These are phyloP conservation scores for Opeltia flavorubescens DNA, from an alignment of 495 filamentous ascomycete genomes.

Conservation along the genomic window DNA sequence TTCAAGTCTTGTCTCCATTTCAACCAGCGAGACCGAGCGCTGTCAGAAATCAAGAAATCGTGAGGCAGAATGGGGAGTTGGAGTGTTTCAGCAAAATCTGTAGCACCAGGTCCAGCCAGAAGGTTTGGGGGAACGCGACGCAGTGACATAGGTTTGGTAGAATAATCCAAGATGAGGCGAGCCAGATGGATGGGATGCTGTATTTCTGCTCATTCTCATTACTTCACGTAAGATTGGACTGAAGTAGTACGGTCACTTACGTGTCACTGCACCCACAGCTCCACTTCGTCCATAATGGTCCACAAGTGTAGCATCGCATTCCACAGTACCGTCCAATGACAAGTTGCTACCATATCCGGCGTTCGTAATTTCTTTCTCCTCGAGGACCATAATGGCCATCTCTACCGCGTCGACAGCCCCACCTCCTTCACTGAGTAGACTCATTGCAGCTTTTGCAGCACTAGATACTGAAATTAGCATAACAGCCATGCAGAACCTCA, in stretches of 20 bases:
- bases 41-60: constrained; percentile 60
- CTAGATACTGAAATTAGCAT: constrained; percentile 28
- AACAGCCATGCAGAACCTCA: constrained; percentile 3
- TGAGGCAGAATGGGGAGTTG: constrained; percentile 54
- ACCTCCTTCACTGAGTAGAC: constrained; percentile 59
- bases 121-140: constrained; percentile 86
- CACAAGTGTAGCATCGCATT: constrained; percentile 86
- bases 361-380: constrained; percentile 92
- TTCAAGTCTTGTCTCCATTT: constrained; percentile 66
- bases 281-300: constrained; percentile 86
- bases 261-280: constrained; percentile 75
- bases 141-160: constrained; percentile 57
- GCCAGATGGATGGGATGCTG: constrained; percentile 86
- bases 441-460: constrained; percentile 68
- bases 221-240: background rate
- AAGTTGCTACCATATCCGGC: constrained; percentile 92
- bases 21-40: constrained; percentile 56
- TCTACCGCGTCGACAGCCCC: constrained; percentile 85
- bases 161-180: constrained; percentile 63
- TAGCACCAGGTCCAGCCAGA: constrained; percentile 71
- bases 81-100: constrained; percentile 66
- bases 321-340: constrained; percentile 76
- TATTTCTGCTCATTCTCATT: constrained; percentile 42
- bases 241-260: constrained; percentile 36
- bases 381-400: constrained; percentile 69